Evolutionary conservation across 2,329 filamentous ascomycete species (phyloP), one percentile per base, ranked within the genome.

Genomic region (Talaromyces piceae): DNA sequence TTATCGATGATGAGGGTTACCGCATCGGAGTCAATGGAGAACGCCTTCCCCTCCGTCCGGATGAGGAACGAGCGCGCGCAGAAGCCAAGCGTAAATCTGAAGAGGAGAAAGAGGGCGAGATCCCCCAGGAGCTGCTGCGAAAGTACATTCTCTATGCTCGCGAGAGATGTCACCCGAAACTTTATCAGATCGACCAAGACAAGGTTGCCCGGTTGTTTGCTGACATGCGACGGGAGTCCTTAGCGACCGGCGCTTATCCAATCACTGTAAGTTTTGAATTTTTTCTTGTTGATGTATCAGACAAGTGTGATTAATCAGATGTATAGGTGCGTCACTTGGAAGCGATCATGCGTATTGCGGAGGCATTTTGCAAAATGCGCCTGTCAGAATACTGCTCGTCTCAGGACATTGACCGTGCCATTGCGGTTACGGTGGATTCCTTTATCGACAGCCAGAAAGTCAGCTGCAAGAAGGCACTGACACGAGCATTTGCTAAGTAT

Each of bases 101-200:
- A 3, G 73, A 75, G 9, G 73, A 76, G 55, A 75, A 77, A 54
- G 74, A 77, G 56, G 84, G 85, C 49, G 86, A 93, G 56, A 94
- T 98, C 50, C 83, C 90, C 0, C 93, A 98, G 66, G 88, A 93
- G 60, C 75, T 98, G 43, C 74, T 98, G 58, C 79, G 93, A 58
- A 98, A 98, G 72, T 98, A 97, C 69, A 98, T 98, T 59, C 78
- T 97, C 16, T 98, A 96, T 63, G 90, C 93, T 0, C 81, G 91
- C 27, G 90, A 96, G 68, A 87, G 86, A 62, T 94, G 88, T 69
- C 81, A 80, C 49, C 93, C 93, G 7, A 97, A 95, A 73, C 79
- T 98, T 7, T 95, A 96, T 67, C 88, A 97, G 67, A 95, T 98
- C 70, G 93, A 98, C 60, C 88, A 96, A 67, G 93, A 97, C 73